Evolutionary conservation across 2,329 filamentous ascomycete species (phyloP).

Genomic region (Pestalotiopsis sp.): DNA sequence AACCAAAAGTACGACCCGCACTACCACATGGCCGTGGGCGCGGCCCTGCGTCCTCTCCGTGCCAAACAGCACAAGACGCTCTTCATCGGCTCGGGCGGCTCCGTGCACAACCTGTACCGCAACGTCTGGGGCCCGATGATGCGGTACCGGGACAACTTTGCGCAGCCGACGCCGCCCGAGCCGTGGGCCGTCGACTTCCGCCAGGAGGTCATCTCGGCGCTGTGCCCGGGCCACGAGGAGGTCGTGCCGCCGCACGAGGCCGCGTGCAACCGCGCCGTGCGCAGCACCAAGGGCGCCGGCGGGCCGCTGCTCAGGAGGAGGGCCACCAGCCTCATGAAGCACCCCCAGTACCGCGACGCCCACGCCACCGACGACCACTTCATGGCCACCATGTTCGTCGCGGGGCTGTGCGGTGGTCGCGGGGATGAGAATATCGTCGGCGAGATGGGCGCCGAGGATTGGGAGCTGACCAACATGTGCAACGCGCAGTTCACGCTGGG

Average conservation of each 20-base stretch:
- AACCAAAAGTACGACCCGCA: constrained; percentile 43
- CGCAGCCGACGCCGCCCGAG: constrained; percentile 59
- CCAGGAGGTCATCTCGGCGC: constrained; percentile 64
- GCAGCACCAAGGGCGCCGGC: constrained; percentile 23
- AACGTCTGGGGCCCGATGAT: constrained; percentile 69
- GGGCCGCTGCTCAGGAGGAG: constrained; percentile 57
- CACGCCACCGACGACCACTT: constrained; percentile 74
- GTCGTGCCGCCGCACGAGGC: constrained; percentile 16
- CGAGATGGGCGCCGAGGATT: constrained; percentile 59
- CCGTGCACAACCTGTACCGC: constrained; percentile 72
- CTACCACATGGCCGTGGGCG: constrained; percentile 55
- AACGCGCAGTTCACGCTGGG: constrained; percentile 63
- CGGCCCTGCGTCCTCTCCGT: constrained; percentile 57
- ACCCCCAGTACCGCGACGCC: constrained; percentile 65
- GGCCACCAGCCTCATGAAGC: constrained; percentile 68
- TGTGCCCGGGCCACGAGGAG: constrained; percentile 45
- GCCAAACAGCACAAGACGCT: constrained; percentile 51
- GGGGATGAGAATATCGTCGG: constrained; percentile 46
- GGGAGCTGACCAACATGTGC: constrained; percentile 68
- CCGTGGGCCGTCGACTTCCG: constrained; percentile 66
- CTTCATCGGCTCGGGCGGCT: constrained; percentile 61
- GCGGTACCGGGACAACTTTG: constrained; percentile 64
- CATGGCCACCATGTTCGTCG: constrained; percentile 66
- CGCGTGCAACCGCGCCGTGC: not conserved
- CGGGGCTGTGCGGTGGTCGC: constrained; percentile 53